Evolutionary conservation across 768 basidiomycete genomes (phyloP), one percentile per base, ranked within the genome.

Genomic region (Pleurotus djamor): DNA sequence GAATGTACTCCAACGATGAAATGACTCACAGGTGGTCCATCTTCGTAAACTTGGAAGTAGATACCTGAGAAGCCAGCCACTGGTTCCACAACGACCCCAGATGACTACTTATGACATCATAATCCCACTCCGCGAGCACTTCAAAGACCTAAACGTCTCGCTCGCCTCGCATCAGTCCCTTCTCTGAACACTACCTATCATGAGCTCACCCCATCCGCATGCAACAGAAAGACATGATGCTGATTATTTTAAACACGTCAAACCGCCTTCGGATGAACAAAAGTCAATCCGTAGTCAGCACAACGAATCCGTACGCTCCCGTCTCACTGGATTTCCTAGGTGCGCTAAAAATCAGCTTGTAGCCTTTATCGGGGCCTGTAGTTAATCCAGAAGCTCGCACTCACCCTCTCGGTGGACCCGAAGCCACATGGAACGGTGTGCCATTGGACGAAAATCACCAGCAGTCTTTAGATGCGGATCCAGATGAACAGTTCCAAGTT

Each of bases 391-490:
- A 60, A 14, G 57, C 64, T 6, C 64, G 63, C 4, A 65, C 65
- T 6, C 63, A 66, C 33, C 66, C 68, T 3, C 59, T 68, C 13
- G 64, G 52, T 2, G 59, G 61, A 12, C 34, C 59, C 4, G 61
- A 54, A 1, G 63, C 65, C 2, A 60, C 52, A 21, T 65, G 61
- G 61, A 62, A 63, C 7, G 66, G 67, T 7, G 52, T 68, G 14
- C 62, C 59, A 1, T 44, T 67, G 35, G 52, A 60, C 13, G 64
- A 68, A 54, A 14, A 38, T 5, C 63, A 63, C 41, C 66, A 68
- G 38, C 48, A 50, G 43, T 61, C 61, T 6, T 37, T 68, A n/a
- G 67, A 68, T 48, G 59, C 52, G 10, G 47, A 64, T 35, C 17
- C 61, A 3, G 66, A 67, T 17, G 55, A 58, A 9, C 64, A 61